Percentiles rank a stretch among this genome's conserved stretches.
phyloP scores from a whole-genome alignment of 495 filamentous ascomycete species.

The Trichoderma virens region DNA sequence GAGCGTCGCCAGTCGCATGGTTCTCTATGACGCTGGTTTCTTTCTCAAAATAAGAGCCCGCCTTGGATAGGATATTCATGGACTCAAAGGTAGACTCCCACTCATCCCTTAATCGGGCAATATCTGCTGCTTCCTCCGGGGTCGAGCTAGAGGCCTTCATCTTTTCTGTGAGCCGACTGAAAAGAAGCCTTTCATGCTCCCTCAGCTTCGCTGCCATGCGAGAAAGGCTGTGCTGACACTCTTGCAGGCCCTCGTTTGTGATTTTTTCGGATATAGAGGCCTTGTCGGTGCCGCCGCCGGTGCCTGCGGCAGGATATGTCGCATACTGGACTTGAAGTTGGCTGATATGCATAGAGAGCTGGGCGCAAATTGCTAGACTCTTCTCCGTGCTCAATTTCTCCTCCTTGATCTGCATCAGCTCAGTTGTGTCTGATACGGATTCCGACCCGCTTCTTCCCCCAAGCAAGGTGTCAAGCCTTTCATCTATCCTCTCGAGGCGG shows the following conservation, averaged over 20 bases:
- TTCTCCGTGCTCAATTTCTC: constrained; percentile 4
- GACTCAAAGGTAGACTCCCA: constrained; percentile 2
- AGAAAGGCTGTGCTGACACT: not conserved
- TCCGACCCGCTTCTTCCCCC: not conserved
- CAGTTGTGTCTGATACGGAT: not conserved
- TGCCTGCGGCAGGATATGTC: not conserved
- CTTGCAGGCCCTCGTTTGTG: not conserved
- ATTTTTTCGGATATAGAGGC: not conserved
- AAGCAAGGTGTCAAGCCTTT: not conserved
- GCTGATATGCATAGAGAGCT: constrained; percentile 5
- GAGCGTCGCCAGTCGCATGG: not conserved
- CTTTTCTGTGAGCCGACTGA: not conserved
- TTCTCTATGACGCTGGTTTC: constrained; percentile 1
- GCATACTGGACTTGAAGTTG: not conserved
- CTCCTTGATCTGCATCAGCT: constrained; percentile 3
- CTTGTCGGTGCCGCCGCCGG: not conserved
- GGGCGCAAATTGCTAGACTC: constrained; percentile 1
- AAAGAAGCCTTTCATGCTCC: not conserved
- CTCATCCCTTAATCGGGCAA: not conserved
- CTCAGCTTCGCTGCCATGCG: not conserved
- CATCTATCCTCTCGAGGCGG: not conserved
- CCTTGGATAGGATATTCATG: not conserved
- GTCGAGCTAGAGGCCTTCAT: not conserved
- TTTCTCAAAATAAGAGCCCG: not conserved
- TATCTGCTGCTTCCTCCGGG: not conserved